These are phyloP conservation scores for Pyrrhoderma noxium DNA, from an alignment of 1,284 basidiomycete species.

Conservation along the genomic window DNA sequence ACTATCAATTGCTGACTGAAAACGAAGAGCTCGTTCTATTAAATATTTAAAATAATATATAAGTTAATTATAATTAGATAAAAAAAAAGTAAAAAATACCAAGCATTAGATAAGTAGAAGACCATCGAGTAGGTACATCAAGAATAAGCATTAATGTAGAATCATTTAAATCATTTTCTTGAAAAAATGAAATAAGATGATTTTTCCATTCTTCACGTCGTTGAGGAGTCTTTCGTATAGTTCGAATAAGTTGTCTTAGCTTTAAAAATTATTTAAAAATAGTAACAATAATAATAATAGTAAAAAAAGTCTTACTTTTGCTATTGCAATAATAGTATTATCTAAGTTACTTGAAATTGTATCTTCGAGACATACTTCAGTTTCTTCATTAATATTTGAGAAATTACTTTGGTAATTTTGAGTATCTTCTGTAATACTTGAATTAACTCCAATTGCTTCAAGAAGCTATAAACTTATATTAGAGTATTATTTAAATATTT, in stretches of 20 bases:
- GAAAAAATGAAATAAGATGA: neutral
- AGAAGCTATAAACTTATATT: neutral
- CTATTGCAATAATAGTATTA: neutral
- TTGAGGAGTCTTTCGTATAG: neutral
- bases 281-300: neutral
- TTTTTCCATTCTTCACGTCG: neutral
- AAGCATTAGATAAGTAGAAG: conserved; percentile 26
- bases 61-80: neutral
- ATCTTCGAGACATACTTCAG: neutral
- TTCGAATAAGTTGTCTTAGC: neutral
- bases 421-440: neutral
- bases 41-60: too few species aligned
- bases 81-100: conserved; percentile 7
- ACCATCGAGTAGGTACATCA: conserved; percentile 25
- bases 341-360: neutral
- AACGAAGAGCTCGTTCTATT: neutral
- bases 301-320: neutral
- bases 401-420: neutral
- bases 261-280: neutral
- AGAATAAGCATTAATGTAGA: conserved; percentile 24
- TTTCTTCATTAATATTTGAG: neutral
- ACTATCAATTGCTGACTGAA: neutral
- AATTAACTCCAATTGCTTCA: too few species aligned
- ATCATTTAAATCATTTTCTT: neutral
- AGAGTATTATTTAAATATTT: neutral